These are phyloP conservation scores for Cutaneotrichosporon sp. DNA, from an alignment of 1,284 basidiomycete species.

Conservation along the genomic window DNA sequence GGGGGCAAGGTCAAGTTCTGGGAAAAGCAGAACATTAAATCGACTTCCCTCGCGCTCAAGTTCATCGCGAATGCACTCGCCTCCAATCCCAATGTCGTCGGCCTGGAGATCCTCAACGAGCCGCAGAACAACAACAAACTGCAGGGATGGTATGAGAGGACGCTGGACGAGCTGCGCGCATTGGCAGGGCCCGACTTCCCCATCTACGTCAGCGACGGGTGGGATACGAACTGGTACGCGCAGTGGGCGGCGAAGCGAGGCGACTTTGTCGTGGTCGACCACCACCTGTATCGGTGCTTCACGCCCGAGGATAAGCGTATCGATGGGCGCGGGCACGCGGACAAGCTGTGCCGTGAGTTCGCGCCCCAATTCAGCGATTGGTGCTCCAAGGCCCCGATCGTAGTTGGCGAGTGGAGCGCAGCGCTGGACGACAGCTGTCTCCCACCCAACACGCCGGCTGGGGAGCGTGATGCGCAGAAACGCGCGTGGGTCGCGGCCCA, in stretches of 20 bases:
- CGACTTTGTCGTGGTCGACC: constrained; percentile 64
- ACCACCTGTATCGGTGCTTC: constrained; percentile 76
- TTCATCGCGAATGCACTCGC: constrained; percentile 53
- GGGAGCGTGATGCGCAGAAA: constrained; percentile 53
- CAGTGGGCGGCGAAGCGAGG: constrained; percentile 52
- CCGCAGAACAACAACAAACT: constrained; percentile 59
- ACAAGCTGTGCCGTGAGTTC: constrained; percentile 28
- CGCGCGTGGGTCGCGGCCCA: constrained; percentile 62
- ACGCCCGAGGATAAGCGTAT: constrained; percentile 56
- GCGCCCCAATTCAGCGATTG: constrained; percentile 16
- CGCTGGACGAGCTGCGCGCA: constrained; percentile 57
- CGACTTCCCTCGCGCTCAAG: constrained; percentile 54
- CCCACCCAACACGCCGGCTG: constrained; percentile 49
- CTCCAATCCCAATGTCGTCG: constrained; percentile 63
- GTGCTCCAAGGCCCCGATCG: constrained; percentile 50
- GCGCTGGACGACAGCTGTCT: constrained; percentile 67
- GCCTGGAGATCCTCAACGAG: constrained; percentile 79
- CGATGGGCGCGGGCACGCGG: constrained; percentile 58
- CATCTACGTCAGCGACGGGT: constrained; percentile 71
- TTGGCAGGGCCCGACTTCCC: constrained; percentile 58
- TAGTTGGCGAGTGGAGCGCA: constrained; percentile 81
- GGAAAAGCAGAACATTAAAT: constrained; percentile 54
- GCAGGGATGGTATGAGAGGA: constrained; percentile 61
- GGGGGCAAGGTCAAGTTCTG: constrained; percentile 47
- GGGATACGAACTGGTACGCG: constrained; percentile 67